These are phyloP conservation scores for Lasiodiplodia sp. DNA, from an alignment of 2,329 filamentous ascomycete genomes.

Conservation along the genomic window DNA sequence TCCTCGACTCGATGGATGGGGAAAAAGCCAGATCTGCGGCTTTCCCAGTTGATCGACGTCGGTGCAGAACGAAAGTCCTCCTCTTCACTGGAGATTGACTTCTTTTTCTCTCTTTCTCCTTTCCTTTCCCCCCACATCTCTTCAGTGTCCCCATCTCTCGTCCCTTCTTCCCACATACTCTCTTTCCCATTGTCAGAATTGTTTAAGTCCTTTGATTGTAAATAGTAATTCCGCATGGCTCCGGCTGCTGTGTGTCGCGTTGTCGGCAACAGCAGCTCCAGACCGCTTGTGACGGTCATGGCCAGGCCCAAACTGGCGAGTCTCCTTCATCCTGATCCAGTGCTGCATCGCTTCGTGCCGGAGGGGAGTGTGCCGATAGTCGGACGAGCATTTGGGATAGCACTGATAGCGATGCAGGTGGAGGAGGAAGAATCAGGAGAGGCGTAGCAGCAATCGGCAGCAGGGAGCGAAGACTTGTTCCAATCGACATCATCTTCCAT, in stretches of 20 bases:
- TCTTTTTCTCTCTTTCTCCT: not conserved
- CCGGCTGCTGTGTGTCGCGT: not conserved
- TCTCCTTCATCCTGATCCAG: slow-evolving; percentile 26
- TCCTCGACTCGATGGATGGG: not conserved
- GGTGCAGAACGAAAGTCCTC: not conserved
- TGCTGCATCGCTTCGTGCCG: slow-evolving; percentile 19
- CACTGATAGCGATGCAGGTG: slow-evolving; percentile 3
- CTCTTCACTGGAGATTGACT: not conserved
- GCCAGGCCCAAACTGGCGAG: slow-evolving; percentile 25
- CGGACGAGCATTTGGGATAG: not conserved
- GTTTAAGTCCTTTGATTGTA: not conserved
- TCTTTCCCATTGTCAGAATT: slow-evolving; percentile 12
- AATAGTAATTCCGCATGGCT: slow-evolving; percentile 8
- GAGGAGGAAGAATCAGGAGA: slow-evolving; percentile 2
- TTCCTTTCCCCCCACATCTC: not conserved
- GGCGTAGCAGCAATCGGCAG: not conserved
- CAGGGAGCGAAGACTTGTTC: not conserved
- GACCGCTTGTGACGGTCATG: slow-evolving; percentile 20
- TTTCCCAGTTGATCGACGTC: not conserved
- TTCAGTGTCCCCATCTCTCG: not conserved
- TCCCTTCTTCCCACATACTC: not conserved
- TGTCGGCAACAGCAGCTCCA: slow-evolving; percentile 3
- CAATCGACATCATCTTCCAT: slow-evolving; percentile 7
- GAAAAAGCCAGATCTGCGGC: not conserved
- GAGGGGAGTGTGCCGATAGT: not conserved